Conservation (phyloP, 2,329 filamentous ascomycete genomes). For the Phaeosphaeria sp. region DNA sequence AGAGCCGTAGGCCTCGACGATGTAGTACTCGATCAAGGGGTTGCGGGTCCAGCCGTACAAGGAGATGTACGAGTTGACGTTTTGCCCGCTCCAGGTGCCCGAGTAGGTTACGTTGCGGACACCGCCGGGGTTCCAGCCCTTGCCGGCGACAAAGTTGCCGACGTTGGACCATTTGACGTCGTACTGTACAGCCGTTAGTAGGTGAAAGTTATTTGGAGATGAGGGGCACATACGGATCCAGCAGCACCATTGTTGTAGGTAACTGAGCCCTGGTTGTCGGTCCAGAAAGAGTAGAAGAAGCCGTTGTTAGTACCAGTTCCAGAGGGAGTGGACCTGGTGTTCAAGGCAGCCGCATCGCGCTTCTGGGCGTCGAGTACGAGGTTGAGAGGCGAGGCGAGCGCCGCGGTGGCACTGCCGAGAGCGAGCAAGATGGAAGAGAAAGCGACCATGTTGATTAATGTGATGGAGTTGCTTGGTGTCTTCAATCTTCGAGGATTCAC, state of each 20-base stretch:
- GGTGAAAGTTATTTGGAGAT: background rate
- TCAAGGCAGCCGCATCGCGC: slow-evolving; percentile 17
- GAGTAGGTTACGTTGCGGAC: slow-evolving; percentile 58
- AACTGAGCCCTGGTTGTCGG: slow-evolving; percentile 57
- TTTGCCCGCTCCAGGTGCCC: slow-evolving; percentile 53
- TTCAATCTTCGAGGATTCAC: background rate
- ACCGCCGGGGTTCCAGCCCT: slow-evolving; percentile 62
- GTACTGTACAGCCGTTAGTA: slow-evolving; percentile 54
- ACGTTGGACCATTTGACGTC: slow-evolving; percentile 57
- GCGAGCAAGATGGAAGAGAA: slow-evolving; percentile 38
- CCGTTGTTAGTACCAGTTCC: slow-evolving; percentile 39
- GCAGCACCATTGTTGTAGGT: slow-evolving; percentile 60
- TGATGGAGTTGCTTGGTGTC: slow-evolving; percentile 17
- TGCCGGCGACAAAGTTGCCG: slow-evolving; percentile 64
- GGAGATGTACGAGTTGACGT: slow-evolving; percentile 60
- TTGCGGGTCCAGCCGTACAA: slow-evolving; percentile 65
- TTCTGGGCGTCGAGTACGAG: slow-evolving; percentile 25
- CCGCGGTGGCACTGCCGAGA: slow-evolving; percentile 32
- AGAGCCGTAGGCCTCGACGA: slow-evolving; percentile 60
- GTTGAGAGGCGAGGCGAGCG: slow-evolving; percentile 36
- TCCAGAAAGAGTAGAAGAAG: slow-evolving; percentile 61
- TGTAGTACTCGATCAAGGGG: slow-evolving; percentile 66
- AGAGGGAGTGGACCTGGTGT: slow-evolving; percentile 24
- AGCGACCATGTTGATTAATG: slow-evolving; percentile 34
- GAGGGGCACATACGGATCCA: slow-evolving; percentile 1